Base-by-base conservation (phyloP, 371 early-diverging fungal species). In the Rhizopus sp. region DNA sequence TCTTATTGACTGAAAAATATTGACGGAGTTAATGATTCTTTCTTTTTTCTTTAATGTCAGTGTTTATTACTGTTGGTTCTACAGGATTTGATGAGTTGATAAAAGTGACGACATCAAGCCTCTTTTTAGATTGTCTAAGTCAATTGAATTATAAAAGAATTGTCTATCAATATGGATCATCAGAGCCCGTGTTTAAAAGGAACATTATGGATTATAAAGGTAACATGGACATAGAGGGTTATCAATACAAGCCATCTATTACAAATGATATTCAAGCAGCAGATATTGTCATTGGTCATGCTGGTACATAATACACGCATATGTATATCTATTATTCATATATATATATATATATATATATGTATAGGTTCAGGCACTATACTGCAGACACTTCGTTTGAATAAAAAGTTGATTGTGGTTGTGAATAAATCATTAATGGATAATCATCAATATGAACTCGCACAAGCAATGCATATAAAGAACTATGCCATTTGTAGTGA, bases 361-460 rank as follows among this genome's bases (percentile, higher is more conserved):
- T 10, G 5, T 40, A 5, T 57, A 87, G 89, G 90, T 0, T 73
- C 93, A 2, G 93, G 93, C 16, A 88, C 91, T 0, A 89, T 94
- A 9, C 70, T 95, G 16, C 95, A 95, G 60, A 75, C 87, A 1
- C 72, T 95, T 38, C 76, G 84, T 29, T 55, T 82, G 34, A 85
- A 87, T 65, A 82, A 77, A 16, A 63, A 60, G 34, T 55, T 91
- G 3, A 77, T 96, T n/a, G 88, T 87, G 7, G 93, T 95, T 4
- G 86, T 86, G 0, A 96, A 95, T 63, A 68, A 63, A 7, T 59
- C 60, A 31, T 73, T 96, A 33, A 87, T 91, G 91, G 86, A 93
- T 69, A 89, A 94, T 68, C 97, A 96, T 66, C 97, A 96, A 71
- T 39, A 55, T 31, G 94, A 96, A 66, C 79, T 96, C 46, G 95